Conservation (phyloP, 1,139 yeast species). For the Saccharomyces hybrid region DNA sequence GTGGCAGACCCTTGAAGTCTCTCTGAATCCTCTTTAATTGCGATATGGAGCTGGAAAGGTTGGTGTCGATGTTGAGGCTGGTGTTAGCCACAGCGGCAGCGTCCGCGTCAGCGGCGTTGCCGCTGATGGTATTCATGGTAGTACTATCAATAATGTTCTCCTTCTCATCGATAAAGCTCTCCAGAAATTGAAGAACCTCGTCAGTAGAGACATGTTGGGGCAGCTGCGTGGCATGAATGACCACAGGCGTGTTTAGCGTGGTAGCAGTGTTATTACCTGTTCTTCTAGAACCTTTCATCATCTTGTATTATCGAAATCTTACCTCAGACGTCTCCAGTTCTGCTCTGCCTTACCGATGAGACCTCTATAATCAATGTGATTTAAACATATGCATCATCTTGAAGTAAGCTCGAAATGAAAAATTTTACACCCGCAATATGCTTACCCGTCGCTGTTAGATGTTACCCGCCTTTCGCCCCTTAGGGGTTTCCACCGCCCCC, state of each 20-base stretch:
- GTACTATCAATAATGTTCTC: constrained; percentile 15
- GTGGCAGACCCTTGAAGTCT: constrained; percentile 69
- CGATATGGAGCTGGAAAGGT: constrained; percentile 38
- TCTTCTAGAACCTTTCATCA: constrained; percentile 37
- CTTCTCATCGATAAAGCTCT: constrained; percentile 38
- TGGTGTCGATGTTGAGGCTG: constrained; percentile 16
- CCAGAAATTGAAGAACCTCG: constrained; percentile 40
- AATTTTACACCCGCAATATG: neutral
- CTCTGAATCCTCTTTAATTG: constrained; percentile 64
- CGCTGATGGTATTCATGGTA: constrained; percentile 10
- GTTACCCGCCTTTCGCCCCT: neutral
- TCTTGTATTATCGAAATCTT: constrained; percentile 1
- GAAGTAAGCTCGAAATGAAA: neutral
- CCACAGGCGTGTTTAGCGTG: constrained; percentile 45
- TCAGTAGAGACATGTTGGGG: constrained; percentile 33
- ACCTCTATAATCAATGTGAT: neutral
- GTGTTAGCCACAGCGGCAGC: constrained; percentile 6
- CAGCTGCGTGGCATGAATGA: constrained; percentile 33
- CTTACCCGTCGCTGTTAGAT: neutral
- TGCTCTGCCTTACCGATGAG: neutral
- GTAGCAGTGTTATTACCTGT: constrained; percentile 31
- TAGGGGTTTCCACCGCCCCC: neutral
- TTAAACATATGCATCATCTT: constrained; percentile 3
- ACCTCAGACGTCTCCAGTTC: neutral
- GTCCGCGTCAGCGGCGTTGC: constrained; percentile 4